These are phyloP conservation scores for Gillenia trifoliata DNA, from an alignment of 306 rosid species.

Conservation along the genomic window DNA sequence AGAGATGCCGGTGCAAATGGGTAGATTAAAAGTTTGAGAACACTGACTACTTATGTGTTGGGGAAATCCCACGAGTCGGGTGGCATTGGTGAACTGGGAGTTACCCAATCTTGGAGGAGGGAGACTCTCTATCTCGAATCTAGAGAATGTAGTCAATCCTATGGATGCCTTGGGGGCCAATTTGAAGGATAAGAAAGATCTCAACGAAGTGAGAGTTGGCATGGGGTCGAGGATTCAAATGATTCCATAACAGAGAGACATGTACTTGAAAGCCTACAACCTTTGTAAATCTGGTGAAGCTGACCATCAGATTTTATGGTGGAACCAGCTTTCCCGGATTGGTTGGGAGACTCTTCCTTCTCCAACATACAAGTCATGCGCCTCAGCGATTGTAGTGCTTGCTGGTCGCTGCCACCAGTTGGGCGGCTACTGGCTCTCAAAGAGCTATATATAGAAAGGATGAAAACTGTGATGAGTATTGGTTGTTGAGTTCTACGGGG, in stretches of 20 bases:
- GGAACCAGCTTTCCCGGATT: constrained; percentile 1
- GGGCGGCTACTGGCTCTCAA: no score
- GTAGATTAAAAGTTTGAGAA: background rate
- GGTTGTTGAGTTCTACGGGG: background rate
- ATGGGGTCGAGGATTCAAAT: background rate
- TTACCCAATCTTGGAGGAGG: background rate
- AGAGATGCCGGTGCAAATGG: background rate
- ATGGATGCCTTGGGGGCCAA: no score
- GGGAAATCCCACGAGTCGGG: background rate
- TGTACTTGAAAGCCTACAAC: background rate
- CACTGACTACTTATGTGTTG: background rate
- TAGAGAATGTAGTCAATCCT: constrained; percentile 8
- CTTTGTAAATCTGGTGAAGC: constrained; percentile 1
- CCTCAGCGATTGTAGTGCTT: background rate
- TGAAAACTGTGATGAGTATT: no score
- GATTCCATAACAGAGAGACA: background rate
- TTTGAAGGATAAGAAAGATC: no score
- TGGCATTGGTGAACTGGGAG: background rate
- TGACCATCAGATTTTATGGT: background rate
- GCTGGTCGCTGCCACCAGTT: no score
- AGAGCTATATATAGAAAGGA: no score
- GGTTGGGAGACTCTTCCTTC: background rate
- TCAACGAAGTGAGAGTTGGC: background rate
- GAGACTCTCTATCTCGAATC: background rate
- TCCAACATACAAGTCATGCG: background rate